Evolutionary conservation across 2,329 filamentous ascomycete genomes (phyloP), one percentile per base, ranked within the genome.

Genomic region (Ciborinia camelliae): DNA sequence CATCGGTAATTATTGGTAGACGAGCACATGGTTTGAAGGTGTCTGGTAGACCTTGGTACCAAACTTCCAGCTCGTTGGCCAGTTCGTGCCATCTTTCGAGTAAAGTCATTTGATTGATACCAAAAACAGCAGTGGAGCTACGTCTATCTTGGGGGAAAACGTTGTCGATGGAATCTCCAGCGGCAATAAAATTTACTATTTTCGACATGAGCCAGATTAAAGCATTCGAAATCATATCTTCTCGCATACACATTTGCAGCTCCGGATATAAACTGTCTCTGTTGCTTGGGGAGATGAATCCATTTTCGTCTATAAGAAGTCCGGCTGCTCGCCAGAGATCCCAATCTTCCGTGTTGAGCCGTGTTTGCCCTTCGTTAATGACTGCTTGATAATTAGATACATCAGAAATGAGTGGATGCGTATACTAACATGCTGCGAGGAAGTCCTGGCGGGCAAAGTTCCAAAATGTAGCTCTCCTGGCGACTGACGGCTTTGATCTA

Each of bases 381-480:
- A 84, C 81, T 77, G 68, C 18, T 39, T 15, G 18, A 51, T 51
- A 41, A 23, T 63, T 63, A 63, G 61, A 48, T 2, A 30, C 12
- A 7, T 57, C 30, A 37, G 20, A 15, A 18, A 28, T 45, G 20
- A 9, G 12, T 37, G 39, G 14, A 20, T 37, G 15, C 26, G 15
- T 12, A 61, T 52, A 76, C 79, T 76, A 74, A 81, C 83, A 87
- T 61, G 86, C 86, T 71, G 84, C 82, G 37, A 88, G 77, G 76
- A 88, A 86, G 68, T 89, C 86, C 70, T 89, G 86, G 30, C 86
- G 78, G 20, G 86, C 86, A 73, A 88, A 86, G 68, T 87, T 88
- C 86, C 86, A 89, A 71, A 89, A 89, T 0, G 84, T 85, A 8
- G 86, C 85, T 72, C 78, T 81, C 26, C 85, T 79, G 14, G 80